Evolutionary conservation across 441 rosid species (phyloP).

Genomic region (Francoa sonchifolia): DNA sequence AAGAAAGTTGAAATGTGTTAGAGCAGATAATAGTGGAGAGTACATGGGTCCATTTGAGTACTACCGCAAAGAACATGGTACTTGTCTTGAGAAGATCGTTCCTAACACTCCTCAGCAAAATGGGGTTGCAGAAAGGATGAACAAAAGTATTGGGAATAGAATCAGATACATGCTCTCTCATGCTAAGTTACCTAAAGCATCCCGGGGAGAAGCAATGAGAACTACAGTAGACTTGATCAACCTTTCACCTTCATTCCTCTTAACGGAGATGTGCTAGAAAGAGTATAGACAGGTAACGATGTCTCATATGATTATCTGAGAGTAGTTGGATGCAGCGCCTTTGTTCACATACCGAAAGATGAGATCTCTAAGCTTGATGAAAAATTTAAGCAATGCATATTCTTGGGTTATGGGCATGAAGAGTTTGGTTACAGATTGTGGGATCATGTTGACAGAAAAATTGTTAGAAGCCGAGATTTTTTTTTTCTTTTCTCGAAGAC

Average conservation of each 20-base stretch:
- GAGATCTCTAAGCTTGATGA: background rate
- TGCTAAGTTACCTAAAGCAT: background rate
- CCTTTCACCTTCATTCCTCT: background rate
- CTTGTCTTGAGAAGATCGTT: too few species aligned
- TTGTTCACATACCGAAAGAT: background rate
- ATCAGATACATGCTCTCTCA: background rate
- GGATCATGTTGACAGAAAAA: background rate
- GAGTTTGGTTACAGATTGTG: background rate
- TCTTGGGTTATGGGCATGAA: background rate
- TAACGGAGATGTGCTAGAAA: background rate
- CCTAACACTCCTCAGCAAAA: background rate
- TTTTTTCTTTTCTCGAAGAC: background rate
- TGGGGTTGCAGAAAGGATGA: background rate
- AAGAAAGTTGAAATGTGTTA: background rate
- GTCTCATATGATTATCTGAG: background rate
- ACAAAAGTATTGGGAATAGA: background rate
- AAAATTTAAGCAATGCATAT: background rate
- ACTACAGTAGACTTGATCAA: background rate
- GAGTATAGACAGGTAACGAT: background rate
- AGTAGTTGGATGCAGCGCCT: background rate
- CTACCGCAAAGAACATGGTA: background rate
- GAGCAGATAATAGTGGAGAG: background rate
- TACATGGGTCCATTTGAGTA: constrained; percentile 1
- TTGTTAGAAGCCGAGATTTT: constrained; percentile 2
- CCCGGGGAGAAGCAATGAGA: background rate